Evolutionary conservation across 2,329 filamentous ascomycete species (phyloP).

Genomic region (Fusarium sp.): DNA sequence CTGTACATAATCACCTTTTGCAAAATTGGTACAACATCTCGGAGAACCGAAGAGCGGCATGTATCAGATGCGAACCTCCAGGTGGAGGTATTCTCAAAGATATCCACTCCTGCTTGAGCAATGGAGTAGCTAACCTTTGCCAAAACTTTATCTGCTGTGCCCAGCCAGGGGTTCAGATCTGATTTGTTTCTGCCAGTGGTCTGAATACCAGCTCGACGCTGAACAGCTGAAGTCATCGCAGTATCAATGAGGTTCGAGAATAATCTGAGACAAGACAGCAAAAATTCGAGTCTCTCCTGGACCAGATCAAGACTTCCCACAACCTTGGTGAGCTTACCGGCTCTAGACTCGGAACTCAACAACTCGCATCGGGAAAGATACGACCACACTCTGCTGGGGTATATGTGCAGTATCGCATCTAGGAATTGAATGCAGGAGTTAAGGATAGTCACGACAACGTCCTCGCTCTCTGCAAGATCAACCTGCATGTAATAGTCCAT

Average conservation of each 20-base stretch:
- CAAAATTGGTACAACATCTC: constrained; percentile 76
- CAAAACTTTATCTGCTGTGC: constrained; percentile 83
- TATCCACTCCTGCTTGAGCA: constrained; percentile 80
- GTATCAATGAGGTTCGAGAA: constrained; percentile 83
- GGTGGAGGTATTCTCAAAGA: constrained; percentile 85
- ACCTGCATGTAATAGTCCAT: constrained; percentile 79
- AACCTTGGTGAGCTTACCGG: constrained; percentile 81
- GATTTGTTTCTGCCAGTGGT: constrained; percentile 59
- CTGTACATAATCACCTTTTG: constrained; percentile 77
- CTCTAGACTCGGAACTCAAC: constrained; percentile 80
- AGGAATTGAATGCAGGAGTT: constrained; percentile 84
- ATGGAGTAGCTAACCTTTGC: constrained; percentile 78
- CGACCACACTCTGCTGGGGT: constrained; percentile 90
- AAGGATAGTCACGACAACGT: constrained; percentile 74
- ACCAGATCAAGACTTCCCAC: constrained; percentile 86
- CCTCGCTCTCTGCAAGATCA: constrained; percentile 67
- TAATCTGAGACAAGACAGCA: constrained; percentile 78
- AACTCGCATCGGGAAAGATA: constrained; percentile 85
- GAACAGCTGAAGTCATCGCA: constrained; percentile 75
- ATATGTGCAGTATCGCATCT: constrained; percentile 76
- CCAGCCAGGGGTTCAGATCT: constrained; percentile 70
- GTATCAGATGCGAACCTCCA: constrained; percentile 83
- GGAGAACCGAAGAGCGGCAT: constrained; percentile 77
- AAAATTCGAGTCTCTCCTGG: constrained; percentile 79
- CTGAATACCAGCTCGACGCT: constrained; percentile 70